Conservation (phyloP, 306 rosid genomes). For the Coriaria nepalensis region DNA sequence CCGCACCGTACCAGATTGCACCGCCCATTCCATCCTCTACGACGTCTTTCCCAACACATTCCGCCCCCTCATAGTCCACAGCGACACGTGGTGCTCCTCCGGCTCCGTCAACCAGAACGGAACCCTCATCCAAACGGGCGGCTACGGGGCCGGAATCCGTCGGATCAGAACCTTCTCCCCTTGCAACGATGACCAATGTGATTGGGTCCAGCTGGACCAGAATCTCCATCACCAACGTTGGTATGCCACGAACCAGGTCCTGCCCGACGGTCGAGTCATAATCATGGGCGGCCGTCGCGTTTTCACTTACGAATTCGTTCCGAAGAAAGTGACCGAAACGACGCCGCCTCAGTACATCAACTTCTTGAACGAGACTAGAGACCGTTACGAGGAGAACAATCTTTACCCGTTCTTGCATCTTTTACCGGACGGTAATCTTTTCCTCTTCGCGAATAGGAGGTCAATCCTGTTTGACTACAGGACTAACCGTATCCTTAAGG, state of each 20-base stretch:
- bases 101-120: constrained; percentile 39
- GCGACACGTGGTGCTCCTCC: constrained; percentile 84
- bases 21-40: constrained; percentile 64
- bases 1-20: constrained; percentile 39
- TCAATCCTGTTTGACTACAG: constrained; percentile 38
- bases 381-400: constrained; percentile 53
- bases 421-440: constrained; percentile 54
- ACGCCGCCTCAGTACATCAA: constrained; percentile 6
- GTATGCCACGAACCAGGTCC: constrained; percentile 59
- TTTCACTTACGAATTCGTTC: constrained; percentile 55
- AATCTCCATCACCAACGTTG: constrained; percentile 28
- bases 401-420: constrained; percentile 81
- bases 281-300: constrained; percentile 42
- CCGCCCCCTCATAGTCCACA: constrained; percentile 41
- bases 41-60: constrained; percentile 32
- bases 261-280: constrained; percentile 44
- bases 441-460: constrained; percentile 53
- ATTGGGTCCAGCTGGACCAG: constrained; percentile 32
- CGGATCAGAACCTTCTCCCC: constrained; percentile 36
- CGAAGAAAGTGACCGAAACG: constrained; percentile 12
- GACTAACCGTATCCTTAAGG: constrained; percentile 17
- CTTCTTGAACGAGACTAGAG: constrained; percentile 44
- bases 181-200: constrained; percentile 37
- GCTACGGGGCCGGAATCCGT: constrained; percentile 43
- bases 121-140: constrained; percentile 57